These are phyloP conservation scores for Cylindrotheca fusiformis DNA, from an alignment of 108 stramenopile species.

Conservation along the genomic window DNA sequence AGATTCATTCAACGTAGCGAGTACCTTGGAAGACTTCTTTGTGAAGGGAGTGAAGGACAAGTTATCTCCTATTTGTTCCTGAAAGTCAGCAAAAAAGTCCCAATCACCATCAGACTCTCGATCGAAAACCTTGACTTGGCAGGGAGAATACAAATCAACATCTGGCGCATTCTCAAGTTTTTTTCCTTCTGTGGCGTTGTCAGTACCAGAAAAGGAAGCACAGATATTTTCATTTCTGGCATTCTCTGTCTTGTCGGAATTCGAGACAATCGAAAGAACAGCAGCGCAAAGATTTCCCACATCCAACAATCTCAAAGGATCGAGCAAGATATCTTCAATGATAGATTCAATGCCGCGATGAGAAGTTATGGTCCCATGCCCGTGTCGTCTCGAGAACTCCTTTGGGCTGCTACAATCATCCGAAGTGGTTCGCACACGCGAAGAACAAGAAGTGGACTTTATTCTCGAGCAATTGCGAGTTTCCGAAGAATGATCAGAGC, in stretches of 20 bases:
- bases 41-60: not conserved
- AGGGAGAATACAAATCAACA: not conserved
- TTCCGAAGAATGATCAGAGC: no score
- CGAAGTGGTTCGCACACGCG: no score
- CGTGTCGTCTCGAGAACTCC: no score
- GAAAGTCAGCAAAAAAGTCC: not conserved
- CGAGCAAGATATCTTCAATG: not conserved
- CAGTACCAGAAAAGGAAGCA: no score
- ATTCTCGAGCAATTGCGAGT: no score
- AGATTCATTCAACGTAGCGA: not conserved
- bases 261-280: not conserved
- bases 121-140: not conserved
- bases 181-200: not conserved
- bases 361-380: no score
- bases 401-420: no score
- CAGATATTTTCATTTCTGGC: no score
- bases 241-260: no score
- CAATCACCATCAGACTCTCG: not conserved
- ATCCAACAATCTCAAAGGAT: not conserved
- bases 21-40: not conserved
- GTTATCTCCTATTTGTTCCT: not conserved
- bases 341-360: not conserved
- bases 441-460: no score
- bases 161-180: no score
- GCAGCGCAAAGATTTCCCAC: not conserved